Evolutionary conservation across 768 basidiomycete genomes (phyloP).

Genomic region (Boletellus emodensis): DNA sequence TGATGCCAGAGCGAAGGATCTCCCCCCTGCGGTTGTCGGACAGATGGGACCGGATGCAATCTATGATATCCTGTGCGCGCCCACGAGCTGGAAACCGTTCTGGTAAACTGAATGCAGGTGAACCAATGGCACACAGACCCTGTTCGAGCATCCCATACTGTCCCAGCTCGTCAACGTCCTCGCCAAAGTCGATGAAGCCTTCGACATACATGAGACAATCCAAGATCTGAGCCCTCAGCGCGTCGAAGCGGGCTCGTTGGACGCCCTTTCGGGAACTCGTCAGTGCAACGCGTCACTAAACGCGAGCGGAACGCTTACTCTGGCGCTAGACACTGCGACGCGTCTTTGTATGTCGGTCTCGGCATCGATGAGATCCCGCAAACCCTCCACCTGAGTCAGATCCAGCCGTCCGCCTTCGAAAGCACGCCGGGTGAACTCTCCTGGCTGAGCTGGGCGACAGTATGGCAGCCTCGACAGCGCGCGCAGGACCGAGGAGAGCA

Average conservation of each 20-base stretch:
- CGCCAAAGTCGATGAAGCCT: constrained; percentile 91
- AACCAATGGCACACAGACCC: constrained; percentile 40
- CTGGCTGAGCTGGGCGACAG: constrained; percentile 76
- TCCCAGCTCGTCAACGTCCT: constrained; percentile 76
- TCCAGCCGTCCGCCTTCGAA: constrained; percentile 79
- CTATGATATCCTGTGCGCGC: constrained; percentile 47
- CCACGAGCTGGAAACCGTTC: constrained; percentile 42
- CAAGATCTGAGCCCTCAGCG: constrained; percentile 62
- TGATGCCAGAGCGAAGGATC: constrained; percentile 76
- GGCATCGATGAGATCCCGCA: constrained; percentile 83
- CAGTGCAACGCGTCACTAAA: background rate
- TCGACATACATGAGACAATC: constrained; percentile 75
- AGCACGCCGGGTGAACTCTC: constrained; percentile 86
- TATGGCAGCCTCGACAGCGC: constrained; percentile 59
- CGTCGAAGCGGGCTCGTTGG: constrained; percentile 55
- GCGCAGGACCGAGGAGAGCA: constrained; percentile 65
- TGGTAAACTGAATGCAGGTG: background rate
- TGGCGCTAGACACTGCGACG: constrained; percentile 63
- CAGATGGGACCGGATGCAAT: constrained; percentile 53
- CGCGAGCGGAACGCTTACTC: constrained; percentile 43
- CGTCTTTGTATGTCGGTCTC: constrained; percentile 82
- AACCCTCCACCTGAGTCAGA: constrained; percentile 83
- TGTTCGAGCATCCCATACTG: constrained; percentile 71
- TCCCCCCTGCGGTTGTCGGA: constrained; percentile 76
- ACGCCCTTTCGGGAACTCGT: constrained; percentile 49